phyloP scores from a whole-genome alignment of 306 rosid species.

The Acacia crassicarpa region DNA sequence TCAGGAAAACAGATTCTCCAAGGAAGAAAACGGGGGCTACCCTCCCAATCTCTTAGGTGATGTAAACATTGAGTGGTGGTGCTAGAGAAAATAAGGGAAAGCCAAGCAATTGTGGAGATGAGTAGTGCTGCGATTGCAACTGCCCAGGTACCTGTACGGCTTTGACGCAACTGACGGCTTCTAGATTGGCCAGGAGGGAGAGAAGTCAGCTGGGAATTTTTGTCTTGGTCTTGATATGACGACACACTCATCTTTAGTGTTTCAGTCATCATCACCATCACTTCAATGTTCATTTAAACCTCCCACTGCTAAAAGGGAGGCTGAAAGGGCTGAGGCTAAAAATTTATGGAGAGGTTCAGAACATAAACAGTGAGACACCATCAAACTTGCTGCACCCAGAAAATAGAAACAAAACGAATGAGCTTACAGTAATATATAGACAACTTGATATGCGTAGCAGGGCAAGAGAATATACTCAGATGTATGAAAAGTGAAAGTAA shows the following conservation, averaged over 20 bases:
- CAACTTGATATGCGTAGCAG: neutral
- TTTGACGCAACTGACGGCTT: conserved; percentile 47
- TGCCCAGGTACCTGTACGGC: conserved; percentile 44
- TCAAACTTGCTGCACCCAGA: conserved; percentile 35
- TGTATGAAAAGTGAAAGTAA: neutral
- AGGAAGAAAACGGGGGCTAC: conserved; percentile 35
- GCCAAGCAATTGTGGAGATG: conserved; percentile 63
- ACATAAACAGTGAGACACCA: conserved; percentile 14
- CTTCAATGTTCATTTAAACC: conserved; percentile 40
- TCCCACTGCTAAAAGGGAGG: conserved; percentile 27
- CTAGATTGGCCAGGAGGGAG: conserved; percentile 32
- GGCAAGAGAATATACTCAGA: neutral
- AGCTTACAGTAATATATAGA: conserved; percentile 17
- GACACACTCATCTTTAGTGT: conserved; percentile 40
- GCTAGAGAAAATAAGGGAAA: conserved; percentile 63
- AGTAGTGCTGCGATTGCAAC: conserved; percentile 62
- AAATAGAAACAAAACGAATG: conserved; percentile 27
- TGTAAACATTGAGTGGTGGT: conserved; percentile 51
- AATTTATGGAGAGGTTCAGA: conserved; percentile 9
- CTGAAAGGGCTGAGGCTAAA: conserved; percentile 16
- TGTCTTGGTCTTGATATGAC: conserved; percentile 39
- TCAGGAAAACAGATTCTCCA: conserved; percentile 42
- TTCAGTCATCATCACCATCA: conserved; percentile 49
- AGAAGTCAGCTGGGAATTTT: conserved; percentile 36
- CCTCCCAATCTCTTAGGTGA: conserved; percentile 48